Base-by-base conservation (phyloP, 164 flowering plant genomes). In the Umbellularia californica region DNA sequence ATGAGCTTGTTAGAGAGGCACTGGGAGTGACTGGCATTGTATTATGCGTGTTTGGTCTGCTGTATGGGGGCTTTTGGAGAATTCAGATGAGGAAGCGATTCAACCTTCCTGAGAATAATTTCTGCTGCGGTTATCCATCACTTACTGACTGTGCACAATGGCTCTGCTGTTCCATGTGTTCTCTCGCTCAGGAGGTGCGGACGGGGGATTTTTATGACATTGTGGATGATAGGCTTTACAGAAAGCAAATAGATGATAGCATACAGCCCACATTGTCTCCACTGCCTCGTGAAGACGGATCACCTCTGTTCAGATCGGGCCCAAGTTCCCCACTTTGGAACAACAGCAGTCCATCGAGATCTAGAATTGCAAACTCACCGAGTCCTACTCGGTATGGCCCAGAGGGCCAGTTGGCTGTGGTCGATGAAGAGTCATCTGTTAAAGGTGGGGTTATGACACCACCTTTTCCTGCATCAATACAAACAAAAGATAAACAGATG, bases 51-150 rank as follows among this genome's bases (percentile, higher is more conserved):
- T 88, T 92, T 74, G 98, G 99, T 65, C 81, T 95, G 55, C 91
- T 95, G 20, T 93, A 93, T 77, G 99, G 99, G 68, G 99, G 99
- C 15, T 93, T 92, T 75, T 95, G 99, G 99, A 92, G 99, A 83
- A 92, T 91, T 71, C 95, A 88, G 74, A 90, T 95, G 95, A 89
- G 99, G 72, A 95, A 91, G 86, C 87, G 91, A 80, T 95, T 83
- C 79, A 88, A 90, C 63, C 83, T 95, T 81, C 98, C 98, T 1
- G 74, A 81, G 25, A 83, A 85, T 77, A 71, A 80, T 68, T 84
- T 85, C 70, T 95, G 97, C 73, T 92, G 83, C 78, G 88, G 87
- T 5, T 58, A 82, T 60, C 87, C 99, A 0, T 85, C 84, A 7
- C 76, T 87, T 70, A 64, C 90, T 20, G 99, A 95, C 81, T 95